Evolutionary conservation across 1,284 basidiomycete species (phyloP).

Genomic region (Pyrrhoderma lamaoense): DNA sequence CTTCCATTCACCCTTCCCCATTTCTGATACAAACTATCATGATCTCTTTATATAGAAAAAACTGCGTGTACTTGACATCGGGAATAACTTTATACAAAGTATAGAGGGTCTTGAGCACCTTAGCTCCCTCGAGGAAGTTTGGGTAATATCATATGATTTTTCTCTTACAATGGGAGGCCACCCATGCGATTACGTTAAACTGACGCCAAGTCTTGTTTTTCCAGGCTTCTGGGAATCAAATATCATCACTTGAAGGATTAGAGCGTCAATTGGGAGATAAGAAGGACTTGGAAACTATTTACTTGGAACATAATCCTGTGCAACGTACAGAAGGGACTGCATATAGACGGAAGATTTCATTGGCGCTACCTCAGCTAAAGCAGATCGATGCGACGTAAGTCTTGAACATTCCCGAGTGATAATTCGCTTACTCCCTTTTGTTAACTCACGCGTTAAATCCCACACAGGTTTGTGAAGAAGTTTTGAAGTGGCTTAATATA

Average conservation of each 20-base stretch:
- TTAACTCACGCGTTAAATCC: too few relatives aligned
- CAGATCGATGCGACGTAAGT: slow-evolving; percentile 95
- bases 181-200: not conserved
- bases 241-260: slow-evolving; percentile 44
- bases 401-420: not conserved
- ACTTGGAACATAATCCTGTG: slow-evolving; percentile 92
- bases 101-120: slow-evolving; percentile 83
- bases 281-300: slow-evolving; percentile 75
- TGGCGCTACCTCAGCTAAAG: slow-evolving; percentile 81
- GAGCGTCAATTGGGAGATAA: slow-evolving; percentile 71
- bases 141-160: slow-evolving; percentile 50
- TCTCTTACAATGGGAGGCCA: too few relatives aligned
- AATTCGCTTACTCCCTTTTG: too few relatives aligned
- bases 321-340: slow-evolving; percentile 71
- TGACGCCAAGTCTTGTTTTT: not conserved
- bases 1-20: too few relatives aligned
- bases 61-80: slow-evolving; percentile 83
- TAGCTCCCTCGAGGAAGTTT: slow-evolving; percentile 77
- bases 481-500: too few relatives aligned
- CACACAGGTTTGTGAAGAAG: too few relatives aligned
- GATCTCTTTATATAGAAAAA: slow-evolving; percentile 42
- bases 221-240: slow-evolving; percentile 25
- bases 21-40: not conserved
- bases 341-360: slow-evolving; percentile 87
- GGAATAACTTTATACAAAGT: slow-evolving; percentile 74